Evolutionary conservation across 768 basidiomycete genomes (phyloP).

Genomic region (Kwoniella pini): DNA sequence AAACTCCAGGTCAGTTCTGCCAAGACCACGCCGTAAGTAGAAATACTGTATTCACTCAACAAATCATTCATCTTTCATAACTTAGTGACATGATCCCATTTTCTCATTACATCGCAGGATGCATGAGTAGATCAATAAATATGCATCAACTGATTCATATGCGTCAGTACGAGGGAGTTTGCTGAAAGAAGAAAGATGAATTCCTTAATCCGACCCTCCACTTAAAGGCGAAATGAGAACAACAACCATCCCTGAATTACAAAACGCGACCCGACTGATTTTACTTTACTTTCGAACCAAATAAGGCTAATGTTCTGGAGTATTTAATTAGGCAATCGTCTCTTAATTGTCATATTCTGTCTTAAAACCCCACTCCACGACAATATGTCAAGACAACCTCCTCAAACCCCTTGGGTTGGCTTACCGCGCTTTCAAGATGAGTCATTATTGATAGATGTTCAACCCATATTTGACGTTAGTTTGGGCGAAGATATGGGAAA

Average conservation of each 20-base stretch:
- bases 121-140: no score
- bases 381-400: neutral
- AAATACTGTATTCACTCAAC: neutral
- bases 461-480: slow-evolving; percentile 12
- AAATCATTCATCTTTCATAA: no score
- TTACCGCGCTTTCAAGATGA: slow-evolving; percentile 10
- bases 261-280: slow-evolving; percentile 16
- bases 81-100: no score
- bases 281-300: slow-evolving; percentile 1
- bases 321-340: no score
- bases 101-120: no score
- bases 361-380: no score
- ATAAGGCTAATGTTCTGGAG: no score
- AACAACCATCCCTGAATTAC: neutral
- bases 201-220: slow-evolving; percentile 1
- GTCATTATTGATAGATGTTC: slow-evolving; percentile 1
- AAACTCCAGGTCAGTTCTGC: no score
- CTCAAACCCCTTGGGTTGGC: slow-evolving; percentile 11
- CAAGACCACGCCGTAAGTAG: neutral
- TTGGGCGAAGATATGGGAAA: neutral
- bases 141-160: no score
- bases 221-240: neutral
- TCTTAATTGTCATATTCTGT: no score
- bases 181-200: no score
- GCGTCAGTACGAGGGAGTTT: no score